Evolutionary conservation across 306 rosid species (phyloP), one percentile per base, ranked within the genome.

Genomic region (Glycine soja): DNA sequence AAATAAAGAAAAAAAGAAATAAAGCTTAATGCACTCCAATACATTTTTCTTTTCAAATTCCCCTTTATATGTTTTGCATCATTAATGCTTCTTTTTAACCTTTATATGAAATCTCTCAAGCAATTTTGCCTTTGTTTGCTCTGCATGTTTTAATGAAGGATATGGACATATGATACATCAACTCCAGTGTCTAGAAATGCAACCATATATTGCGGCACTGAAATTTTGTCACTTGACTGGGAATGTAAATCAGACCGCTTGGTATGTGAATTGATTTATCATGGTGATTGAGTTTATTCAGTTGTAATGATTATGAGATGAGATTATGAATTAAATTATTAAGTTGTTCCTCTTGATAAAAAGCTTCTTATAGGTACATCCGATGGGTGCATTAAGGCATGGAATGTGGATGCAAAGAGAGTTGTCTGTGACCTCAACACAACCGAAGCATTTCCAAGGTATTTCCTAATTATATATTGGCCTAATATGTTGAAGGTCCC

Each of bases 351-450:
- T 86, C 79, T 75, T 87, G 78, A 80, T 84, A 74, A 89, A 64
- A 92, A 95, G 99, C 99, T 95, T 85, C 90, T 95, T 78, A 92
- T 93, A 85, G 99, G 97, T 84, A 93, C 99, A 64, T 91, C 97
- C 51, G 93, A 93, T 79, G 94, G 91, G 65, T 94, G 99, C 86
- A 86, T 95, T 75, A 95, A 95, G 66, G 97, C 99, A 75, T 95
- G 99, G 99, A 95, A 95, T 74, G 99, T 85, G 71, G 99, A 95
- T 76, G 97, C 99, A 65, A 95, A 93, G 86, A 89, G 99, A 88
- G 99, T 91, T 80, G 99, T 95, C 63, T 95, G 99, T 83, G 99
- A 95, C 76, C 97, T 95, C 70, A 93, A 66, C 83, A 91, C 97
- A 2, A 91, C 93, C 42, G 88, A 90, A 88, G 81, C 85, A 81